Conservation (phyloP, 2,329 filamentous ascomycete genomes). For the Dactylellina sp. region DNA sequence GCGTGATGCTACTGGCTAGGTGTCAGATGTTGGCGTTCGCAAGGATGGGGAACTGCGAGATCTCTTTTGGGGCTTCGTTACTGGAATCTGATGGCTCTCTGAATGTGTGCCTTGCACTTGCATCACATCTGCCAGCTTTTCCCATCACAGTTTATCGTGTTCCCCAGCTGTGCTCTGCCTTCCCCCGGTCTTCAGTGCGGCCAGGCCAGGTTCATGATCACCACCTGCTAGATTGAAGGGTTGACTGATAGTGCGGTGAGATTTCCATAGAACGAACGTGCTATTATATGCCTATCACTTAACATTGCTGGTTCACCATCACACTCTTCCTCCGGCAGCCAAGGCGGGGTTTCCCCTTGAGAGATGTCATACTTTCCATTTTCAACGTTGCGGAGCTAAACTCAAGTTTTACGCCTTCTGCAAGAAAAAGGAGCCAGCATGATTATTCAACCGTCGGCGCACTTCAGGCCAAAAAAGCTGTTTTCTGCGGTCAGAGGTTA, state of each 20-base stretch:
- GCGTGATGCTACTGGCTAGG: conserved; percentile 56
- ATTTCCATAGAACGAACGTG: conserved; percentile 42
- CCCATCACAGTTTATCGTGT: conserved; percentile 35
- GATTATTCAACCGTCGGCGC: conserved; percentile 6
- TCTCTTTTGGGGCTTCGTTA: conserved; percentile 38
- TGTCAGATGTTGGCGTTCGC: conserved; percentile 56
- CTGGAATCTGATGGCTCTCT: conserved; percentile 14
- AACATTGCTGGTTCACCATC: conserved; percentile 9
- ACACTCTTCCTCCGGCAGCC: conserved; percentile 8
- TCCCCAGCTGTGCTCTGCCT: not conserved
- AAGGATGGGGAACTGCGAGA: conserved; percentile 55
- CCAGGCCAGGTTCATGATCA: conserved; percentile 15
- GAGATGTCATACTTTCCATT: conserved; percentile 38
- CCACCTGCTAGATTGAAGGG: conserved; percentile 31
- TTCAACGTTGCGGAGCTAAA: not conserved
- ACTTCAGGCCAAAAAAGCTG: conserved; percentile 3
- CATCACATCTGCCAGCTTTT: conserved; percentile 17
- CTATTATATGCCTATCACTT: conserved; percentile 38
- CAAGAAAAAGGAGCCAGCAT: conserved; percentile 26
- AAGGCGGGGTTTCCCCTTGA: conserved; percentile 20
- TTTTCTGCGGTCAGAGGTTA: conserved; percentile 13
- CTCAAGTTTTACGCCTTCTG: conserved; percentile 11
- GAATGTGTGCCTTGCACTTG: conserved; percentile 34
- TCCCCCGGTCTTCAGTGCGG: not conserved
- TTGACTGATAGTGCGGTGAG: conserved; percentile 35